A percentile compares a stretch with the other conserved stretches of the same genome.
These are phyloP conservation scores for Tylopilus plumbeoviolaceoides DNA, from an alignment of 768 basidiomycete species.

Conservation along the genomic window DNA sequence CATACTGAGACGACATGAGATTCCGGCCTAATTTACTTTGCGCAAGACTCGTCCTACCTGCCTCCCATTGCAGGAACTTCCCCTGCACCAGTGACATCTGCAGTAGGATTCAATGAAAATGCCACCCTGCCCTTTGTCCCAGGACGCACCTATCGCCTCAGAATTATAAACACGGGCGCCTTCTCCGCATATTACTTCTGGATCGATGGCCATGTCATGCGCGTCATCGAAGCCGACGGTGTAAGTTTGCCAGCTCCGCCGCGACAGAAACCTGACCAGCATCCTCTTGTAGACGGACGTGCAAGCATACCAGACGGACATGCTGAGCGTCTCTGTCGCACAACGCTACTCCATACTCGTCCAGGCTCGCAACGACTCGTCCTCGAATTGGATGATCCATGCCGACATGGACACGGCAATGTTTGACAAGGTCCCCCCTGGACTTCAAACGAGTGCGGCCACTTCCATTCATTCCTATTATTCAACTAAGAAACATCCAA, in stretches of 20 bases:
- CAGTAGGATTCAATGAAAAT: constrained; percentile 83
- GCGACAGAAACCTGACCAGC: neutral
- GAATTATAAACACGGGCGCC: constrained; percentile 80
- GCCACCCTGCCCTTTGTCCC: constrained; percentile 76
- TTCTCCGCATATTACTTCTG: constrained; percentile 79
- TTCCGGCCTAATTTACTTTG: constrained; percentile 79
- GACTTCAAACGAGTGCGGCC: constrained; percentile 70
- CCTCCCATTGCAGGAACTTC: constrained; percentile 50
- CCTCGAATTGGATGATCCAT: constrained; percentile 84
- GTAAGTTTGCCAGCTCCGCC: constrained; percentile 38
- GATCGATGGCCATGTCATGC: constrained; percentile 87
- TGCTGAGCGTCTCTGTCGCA: constrained; percentile 74
- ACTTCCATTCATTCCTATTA: neutral
- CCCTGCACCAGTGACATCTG: constrained; percentile 44
- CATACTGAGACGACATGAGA: constrained; percentile 38
- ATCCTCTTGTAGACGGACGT: constrained; percentile 60
- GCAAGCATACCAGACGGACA: constrained; percentile 65
- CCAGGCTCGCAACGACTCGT: constrained; percentile 81
- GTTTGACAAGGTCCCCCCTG: constrained; percentile 79
- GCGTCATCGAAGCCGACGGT: constrained; percentile 79
- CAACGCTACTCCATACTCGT: constrained; percentile 94
- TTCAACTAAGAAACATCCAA: neutral
- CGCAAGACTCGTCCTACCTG: constrained; percentile 69
- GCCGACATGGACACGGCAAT: constrained; percentile 87
- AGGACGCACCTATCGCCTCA: constrained; percentile 87